phyloP scores from a whole-genome alignment of 306 rosid genomes.

The Begonia loranthoides region DNA sequence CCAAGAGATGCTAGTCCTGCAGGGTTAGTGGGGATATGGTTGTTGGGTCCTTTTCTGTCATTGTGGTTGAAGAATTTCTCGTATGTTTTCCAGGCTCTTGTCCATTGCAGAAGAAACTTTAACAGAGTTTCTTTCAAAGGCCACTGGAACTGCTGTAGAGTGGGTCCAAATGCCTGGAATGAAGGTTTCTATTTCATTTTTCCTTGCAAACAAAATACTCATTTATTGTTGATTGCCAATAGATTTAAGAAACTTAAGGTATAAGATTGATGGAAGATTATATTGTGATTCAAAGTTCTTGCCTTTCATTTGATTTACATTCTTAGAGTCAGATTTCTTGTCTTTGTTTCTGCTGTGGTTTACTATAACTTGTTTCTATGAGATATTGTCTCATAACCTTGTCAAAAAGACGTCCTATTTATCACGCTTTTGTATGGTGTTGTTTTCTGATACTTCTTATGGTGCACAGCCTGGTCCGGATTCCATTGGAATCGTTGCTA shows the following conservation, averaged over 20 bases:
- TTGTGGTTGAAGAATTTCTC: constrained; percentile 25
- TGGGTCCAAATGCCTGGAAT: constrained; percentile 99
- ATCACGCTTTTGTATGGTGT: no score
- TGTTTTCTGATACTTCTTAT: background rate
- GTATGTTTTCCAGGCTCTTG: constrained; percentile 68
- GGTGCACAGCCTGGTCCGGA: constrained; percentile 99
- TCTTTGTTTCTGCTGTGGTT: no score
- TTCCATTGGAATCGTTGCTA: constrained; percentile 99
- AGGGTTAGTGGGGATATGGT: constrained; percentile 75
- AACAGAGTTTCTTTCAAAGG: constrained; percentile 99
- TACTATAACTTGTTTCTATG: no score
- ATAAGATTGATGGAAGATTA: no score
- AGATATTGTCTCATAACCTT: no score
- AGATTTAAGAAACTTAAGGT: background rate
- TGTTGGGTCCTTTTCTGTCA: constrained; percentile 45
- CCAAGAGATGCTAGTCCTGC: constrained; percentile 99
- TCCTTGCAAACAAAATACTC: background rate
- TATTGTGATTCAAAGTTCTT: no score
- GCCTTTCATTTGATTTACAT: no score
- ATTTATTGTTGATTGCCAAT: constrained; percentile 5
- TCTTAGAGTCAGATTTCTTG: no score
- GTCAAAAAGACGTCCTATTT: no score
- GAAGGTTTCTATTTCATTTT: constrained; percentile 43
- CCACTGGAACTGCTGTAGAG: constrained; percentile 99
- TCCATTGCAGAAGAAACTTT: constrained; percentile 99